Evolutionary conservation across 768 basidiomycete species (phyloP).

Genomic region (Kondoa subrosea): DNA sequence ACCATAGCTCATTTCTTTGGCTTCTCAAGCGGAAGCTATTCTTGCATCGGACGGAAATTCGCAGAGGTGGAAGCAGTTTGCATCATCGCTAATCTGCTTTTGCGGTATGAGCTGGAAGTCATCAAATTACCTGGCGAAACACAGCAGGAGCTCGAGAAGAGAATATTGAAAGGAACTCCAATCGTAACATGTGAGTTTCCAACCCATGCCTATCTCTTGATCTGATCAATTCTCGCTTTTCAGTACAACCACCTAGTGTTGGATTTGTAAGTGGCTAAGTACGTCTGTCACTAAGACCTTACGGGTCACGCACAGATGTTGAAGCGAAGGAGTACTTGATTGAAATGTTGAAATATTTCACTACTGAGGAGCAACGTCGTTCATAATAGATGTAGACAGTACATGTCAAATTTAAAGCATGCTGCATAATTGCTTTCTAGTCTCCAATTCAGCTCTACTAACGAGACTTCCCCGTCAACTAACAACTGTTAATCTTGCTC

Average conservation of each 20-base stretch:
- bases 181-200: not conserved
- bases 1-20: not conserved
- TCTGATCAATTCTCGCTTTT: not conserved
- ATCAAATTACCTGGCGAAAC: not conserved
- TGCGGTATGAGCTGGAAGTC: not conserved
- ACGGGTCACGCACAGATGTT: not conserved
- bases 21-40: not conserved
- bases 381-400: too few relatives aligned
- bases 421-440: too few relatives aligned
- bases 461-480: too few relatives aligned
- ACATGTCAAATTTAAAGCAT: too few relatives aligned
- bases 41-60: not conserved
- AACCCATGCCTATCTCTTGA: not conserved
- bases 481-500: too few relatives aligned
- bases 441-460: too few relatives aligned
- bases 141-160: not conserved
- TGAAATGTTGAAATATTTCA: too few relatives aligned
- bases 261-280: not conserved
- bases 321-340: too few relatives aligned
- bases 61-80: not conserved
- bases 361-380: too few relatives aligned
- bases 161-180: not conserved
- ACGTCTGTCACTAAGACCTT: not conserved
- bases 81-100: not conserved
- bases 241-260: not conserved